Evolutionary conservation across 1,284 basidiomycete species (phyloP), one percentile per base, ranked within the genome.

Genomic region (Flammula alnicola): DNA sequence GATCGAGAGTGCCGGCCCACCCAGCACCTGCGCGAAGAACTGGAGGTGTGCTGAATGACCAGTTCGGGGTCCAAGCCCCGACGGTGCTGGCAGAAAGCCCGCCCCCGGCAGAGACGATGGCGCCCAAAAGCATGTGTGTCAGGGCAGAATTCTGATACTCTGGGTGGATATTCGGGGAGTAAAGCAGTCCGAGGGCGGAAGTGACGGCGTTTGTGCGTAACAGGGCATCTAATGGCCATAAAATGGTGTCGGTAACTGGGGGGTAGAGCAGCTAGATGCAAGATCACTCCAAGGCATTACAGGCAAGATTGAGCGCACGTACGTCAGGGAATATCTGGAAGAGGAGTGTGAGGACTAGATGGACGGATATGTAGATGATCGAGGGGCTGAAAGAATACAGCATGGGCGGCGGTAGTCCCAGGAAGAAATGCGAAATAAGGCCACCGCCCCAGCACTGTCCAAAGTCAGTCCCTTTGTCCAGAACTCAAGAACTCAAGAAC

Each of bases 181-280:
- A 45, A 41, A 74, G 64, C 20, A 72, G 66, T 20, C 64, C 60
- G 8, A 76, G 57, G 3, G 67, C 62, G n/a, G 59, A 53, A 0
- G 68, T 66, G 29, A 79, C 65, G 1, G 76, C 64, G 43, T 64
- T 71, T 7, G 70, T 68, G 39, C 77, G 72, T 23, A 80, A 63
- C 17, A 78, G 56, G 11, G 72, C 76, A 51, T 80, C 78, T 25
- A 79, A 50, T 1, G 77, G 77, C 58, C 76, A 74, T n/a, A 79
- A 59, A 9, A 70, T 29, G n/a, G 74, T 70, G 51, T 79, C 76
- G 32, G 72, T 51, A 29, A 69, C 41, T 4, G 60, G 63, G 16
- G 62, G 65, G 41, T 66, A 54, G 30, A 69, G 57, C 6, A 67
- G 54, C 63, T 71, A 45, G 20, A 27, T 11, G 19, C 27, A 25